phyloP scores from a whole-genome alignment of 2,329 filamentous ascomycete genomes.

The Fusarium buharicum region DNA sequence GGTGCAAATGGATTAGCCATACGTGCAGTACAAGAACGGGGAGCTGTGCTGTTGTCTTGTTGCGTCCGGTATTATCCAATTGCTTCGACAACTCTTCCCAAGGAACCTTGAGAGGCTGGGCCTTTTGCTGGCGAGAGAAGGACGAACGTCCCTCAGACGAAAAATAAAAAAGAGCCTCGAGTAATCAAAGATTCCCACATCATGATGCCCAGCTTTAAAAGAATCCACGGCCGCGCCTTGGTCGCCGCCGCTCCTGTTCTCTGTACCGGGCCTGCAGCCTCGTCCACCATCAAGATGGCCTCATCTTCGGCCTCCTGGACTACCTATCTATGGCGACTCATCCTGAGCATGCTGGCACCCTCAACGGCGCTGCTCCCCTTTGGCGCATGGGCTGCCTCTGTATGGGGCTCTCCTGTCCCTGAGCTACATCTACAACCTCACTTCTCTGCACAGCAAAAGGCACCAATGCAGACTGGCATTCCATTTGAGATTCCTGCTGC shows the following conservation, averaged over 20 bases:
- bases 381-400: slow-evolving; percentile 42
- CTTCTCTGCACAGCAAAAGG: slow-evolving; percentile 33
- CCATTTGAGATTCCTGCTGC: slow-evolving; percentile 15
- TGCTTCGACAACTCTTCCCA: slow-evolving; percentile 3
- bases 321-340: slow-evolving; percentile 38
- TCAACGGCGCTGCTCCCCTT: slow-evolving; percentile 38
- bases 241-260: slow-evolving; percentile 21
- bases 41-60: slow-evolving; percentile 13
- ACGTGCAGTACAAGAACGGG: slow-evolving; percentile 28
- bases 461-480: slow-evolving; percentile 26
- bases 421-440: slow-evolving; percentile 37
- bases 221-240: slow-evolving; percentile 31
- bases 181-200: slow-evolving; percentile 19
- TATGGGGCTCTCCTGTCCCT: slow-evolving; percentile 43
- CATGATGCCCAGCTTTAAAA: slow-evolving; percentile 44
- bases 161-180: slow-evolving; percentile 6
- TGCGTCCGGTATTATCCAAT: background rate
- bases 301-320: slow-evolving; percentile 38
- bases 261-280: slow-evolving; percentile 29
- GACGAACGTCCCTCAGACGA: slow-evolving; percentile 16
- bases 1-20: slow-evolving; percentile 36
- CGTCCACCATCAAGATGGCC: slow-evolving; percentile 33
- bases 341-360: slow-evolving; percentile 41
- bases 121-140: slow-evolving; percentile 30
- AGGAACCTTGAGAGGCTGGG: slow-evolving; percentile 24